Conservation (phyloP, 306 rosid genomes). For the Oemleria cerasiformis region DNA sequence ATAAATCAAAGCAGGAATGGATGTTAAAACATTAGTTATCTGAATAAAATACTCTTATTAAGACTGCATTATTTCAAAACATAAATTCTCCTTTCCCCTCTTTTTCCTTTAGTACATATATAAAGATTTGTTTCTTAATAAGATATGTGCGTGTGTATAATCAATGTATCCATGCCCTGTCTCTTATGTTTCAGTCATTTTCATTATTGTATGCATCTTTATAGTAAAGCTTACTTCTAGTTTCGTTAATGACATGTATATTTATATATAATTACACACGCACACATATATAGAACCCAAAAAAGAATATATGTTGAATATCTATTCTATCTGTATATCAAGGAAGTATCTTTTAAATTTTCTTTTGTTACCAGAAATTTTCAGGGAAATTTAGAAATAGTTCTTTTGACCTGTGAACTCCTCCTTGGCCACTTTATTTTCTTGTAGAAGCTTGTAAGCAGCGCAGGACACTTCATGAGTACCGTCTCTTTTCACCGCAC, state of each 20-base stretch:
- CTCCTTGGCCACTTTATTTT: constrained; percentile 46
- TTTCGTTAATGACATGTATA: not conserved
- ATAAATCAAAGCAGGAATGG: constrained; percentile 5
- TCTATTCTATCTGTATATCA: too few species aligned
- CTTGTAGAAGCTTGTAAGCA: constrained; percentile 59
- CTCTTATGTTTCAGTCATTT: not conserved
- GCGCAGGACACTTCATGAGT: constrained; percentile 71
- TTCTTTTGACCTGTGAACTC: constrained; percentile 46
- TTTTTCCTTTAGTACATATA: not conserved
- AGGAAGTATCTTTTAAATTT: too few species aligned
- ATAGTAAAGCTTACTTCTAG: not conserved
- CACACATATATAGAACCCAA: not conserved
- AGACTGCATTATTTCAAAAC: not conserved
- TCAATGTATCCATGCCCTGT: not conserved
- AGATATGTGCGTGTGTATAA: not conserved
- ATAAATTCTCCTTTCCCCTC: not conserved
- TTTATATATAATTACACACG: not conserved
- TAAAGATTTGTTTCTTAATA: not conserved
- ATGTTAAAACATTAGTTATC: constrained; percentile 4
- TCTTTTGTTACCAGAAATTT: not conserved
- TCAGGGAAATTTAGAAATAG: not conserved
- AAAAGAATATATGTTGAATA: not conserved
- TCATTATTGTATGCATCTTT: not conserved
- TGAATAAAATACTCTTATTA: not conserved
- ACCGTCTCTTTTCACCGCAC: constrained; percentile 78